Conservation (phyloP, 441 rosid genomes). For the Gossypium laxum region DNA sequence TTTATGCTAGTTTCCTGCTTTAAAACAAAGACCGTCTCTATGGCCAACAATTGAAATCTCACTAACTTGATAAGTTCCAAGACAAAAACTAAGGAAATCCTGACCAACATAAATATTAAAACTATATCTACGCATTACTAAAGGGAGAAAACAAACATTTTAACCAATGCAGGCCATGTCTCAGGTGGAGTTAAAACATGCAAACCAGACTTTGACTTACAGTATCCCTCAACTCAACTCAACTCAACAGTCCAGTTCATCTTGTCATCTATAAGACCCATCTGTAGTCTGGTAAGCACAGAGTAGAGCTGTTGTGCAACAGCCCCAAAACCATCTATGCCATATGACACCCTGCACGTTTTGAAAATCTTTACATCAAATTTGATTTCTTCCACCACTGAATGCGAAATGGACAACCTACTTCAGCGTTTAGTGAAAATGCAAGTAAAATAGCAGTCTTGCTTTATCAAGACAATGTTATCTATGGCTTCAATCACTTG, state of each 20-base stretch:
- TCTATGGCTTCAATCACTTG: not conserved
- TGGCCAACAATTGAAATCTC: not conserved
- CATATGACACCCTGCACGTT: conserved; percentile 53
- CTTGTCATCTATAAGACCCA: conserved; percentile 75
- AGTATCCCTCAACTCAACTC: conserved; percentile 6
- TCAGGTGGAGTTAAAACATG: not conserved
- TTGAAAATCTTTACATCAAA: not conserved
- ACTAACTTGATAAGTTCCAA: not conserved
- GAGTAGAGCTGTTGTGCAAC: conserved; percentile 57
- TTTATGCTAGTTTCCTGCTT: not conserved
- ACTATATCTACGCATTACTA: not conserved
- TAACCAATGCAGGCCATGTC: not conserved
- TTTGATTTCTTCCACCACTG: not conserved
- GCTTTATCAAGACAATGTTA: not conserved
- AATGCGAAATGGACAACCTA: not conserved
- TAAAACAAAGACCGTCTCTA: not conserved
- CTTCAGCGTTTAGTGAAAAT: not conserved
- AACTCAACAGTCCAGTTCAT: conserved; percentile 79
- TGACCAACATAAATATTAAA: not conserved
- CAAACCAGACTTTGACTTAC: not conserved
- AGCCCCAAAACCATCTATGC: conserved; percentile 53
- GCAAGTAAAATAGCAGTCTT: not conserved
- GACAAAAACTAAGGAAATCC: not conserved
- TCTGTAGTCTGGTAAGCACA: conserved; percentile 69
- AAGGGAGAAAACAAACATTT: not conserved